Base-by-base conservation (phyloP, 1,284 basidiomycete genomes). In the Leucoagaricus sp. region DNA sequence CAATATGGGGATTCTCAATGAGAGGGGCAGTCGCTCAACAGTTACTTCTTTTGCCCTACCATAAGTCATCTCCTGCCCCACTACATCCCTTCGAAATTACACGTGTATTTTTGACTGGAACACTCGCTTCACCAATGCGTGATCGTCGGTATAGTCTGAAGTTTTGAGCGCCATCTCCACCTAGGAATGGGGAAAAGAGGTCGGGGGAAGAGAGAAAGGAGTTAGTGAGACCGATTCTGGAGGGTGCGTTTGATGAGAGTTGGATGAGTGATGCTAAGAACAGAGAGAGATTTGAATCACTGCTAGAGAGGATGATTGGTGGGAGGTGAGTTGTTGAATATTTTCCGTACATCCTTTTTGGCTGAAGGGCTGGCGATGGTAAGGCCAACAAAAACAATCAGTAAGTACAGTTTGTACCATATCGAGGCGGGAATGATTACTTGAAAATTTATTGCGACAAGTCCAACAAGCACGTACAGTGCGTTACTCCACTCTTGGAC, bases 1-100 rank as follows among this genome's bases (percentile, higher is more conserved):
- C 74, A 3, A 58, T 80, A 1, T 75, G 76, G 54, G 77, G 77
- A 12, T 79, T 72, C 62, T 81, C 75, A 7, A 76, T 78, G 74
- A 75, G 76, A 58, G 76, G 77, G 10, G 66, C 72, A 10, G 62
- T 80, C 41, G 61, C 71, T 7, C 77, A 78, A 58, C 75, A 78
- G 59, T 60, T 79, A 7, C 61, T 79, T n/a, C 68, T 78, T 48
- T 65, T 81, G 7, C 77, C 76, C 4, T 70, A 71, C 59, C 69
- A 74, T 55, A 15, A 1, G 9, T 15, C 38, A 41, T 66, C 7
- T 63, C 60, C 4, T 63, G 69, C 17, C 70, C 78, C 9, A 65
- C 66, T 64, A 13, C 65, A 79, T 9, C 71, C 72, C 19, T 80
- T 79, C 63, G 65, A 59, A 10, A 66, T 75, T 21, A 74, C 74